Percentiles rank a stretch among this genome's conserved stretches.
These are phyloP conservation scores for Saccharomycopsis fibuligera DNA, from an alignment of 805 yeast species.

Conservation along the genomic window DNA sequence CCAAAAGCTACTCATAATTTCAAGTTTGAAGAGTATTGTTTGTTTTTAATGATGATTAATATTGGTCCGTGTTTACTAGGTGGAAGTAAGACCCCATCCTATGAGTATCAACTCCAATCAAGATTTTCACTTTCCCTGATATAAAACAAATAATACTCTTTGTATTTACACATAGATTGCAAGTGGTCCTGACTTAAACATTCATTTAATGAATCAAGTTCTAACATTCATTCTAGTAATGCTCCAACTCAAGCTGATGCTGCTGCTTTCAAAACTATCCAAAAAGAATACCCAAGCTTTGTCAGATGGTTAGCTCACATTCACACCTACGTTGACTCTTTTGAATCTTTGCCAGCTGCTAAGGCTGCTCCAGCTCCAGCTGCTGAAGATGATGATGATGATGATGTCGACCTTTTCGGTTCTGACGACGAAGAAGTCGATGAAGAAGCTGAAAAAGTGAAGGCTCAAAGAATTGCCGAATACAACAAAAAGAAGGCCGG, in stretches of 20 bases:
- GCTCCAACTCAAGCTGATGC: constrained; percentile 96
- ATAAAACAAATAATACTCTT: constrained; percentile 2
- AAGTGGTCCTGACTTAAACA: background rate
- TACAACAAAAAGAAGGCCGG: constrained; percentile 95
- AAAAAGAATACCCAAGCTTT: constrained; percentile 84
- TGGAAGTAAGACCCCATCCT: constrained; percentile 90
- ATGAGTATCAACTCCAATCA: constrained; percentile 70
- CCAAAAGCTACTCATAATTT: too few relatives aligned
- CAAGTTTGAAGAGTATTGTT: too few relatives aligned
- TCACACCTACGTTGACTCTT: constrained; percentile 86
- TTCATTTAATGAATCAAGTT: constrained; percentile 11
- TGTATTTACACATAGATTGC: background rate
- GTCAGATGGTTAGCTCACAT: constrained; percentile 99
- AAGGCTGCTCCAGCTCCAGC: constrained; percentile 40
- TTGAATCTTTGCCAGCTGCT: constrained; percentile 75
- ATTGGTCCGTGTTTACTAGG: constrained; percentile 98
- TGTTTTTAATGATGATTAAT: constrained; percentile 51
- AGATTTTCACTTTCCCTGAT: constrained; percentile 38
- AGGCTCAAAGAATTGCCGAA: constrained; percentile 96
- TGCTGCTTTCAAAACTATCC: constrained; percentile 89
- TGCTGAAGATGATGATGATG: constrained; percentile 69
- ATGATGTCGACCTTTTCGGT: constrained; percentile 90
- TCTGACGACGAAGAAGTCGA: constrained; percentile 88
- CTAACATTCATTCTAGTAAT: constrained; percentile 41
- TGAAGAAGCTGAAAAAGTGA: constrained; percentile 94